A percentile compares a stretch with the other conserved stretches of the same genome.
Conservation (phyloP, 345 rosid genomes). For the Eucalyptus polyanthemos region DNA sequence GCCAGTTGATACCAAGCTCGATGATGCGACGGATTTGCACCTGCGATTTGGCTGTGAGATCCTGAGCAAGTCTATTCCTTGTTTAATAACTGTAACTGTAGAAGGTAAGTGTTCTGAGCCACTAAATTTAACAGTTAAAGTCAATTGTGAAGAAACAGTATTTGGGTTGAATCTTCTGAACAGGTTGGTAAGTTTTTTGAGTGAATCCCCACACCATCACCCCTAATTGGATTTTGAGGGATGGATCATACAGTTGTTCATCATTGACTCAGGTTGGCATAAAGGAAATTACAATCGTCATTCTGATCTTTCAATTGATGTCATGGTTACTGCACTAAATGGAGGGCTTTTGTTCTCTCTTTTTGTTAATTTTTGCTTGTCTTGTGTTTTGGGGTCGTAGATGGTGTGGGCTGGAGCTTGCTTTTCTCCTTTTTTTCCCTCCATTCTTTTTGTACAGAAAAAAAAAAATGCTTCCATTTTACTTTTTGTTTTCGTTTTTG, state of each 20-base stretch:
- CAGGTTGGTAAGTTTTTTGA: conserved; percentile 58
- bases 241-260: background rate
- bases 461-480: background rate
- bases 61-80: conserved; percentile 65
- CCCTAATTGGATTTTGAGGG: background rate
- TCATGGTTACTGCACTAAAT: background rate
- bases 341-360: background rate
- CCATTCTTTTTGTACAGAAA: background rate
- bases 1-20: conserved; percentile 62
- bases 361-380: background rate
- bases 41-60: conserved; percentile 77
- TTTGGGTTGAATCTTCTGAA: conserved; percentile 84
- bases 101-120: conserved; percentile 84
- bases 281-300: background rate
- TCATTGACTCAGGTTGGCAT: background rate
- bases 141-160: conserved; percentile 90
- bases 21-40: conserved; percentile 70
- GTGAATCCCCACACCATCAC: conserved; percentile 13
- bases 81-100: conserved; percentile 62
- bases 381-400: background rate
- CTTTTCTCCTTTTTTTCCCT: background rate
- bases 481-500: background rate
- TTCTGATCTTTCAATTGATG: background rate
- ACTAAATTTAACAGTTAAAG: conserved; percentile 43
- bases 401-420: background rate